Conservation (phyloP, 2,329 filamentous ascomycete species). For the Diaporthe amygdali region DNA sequence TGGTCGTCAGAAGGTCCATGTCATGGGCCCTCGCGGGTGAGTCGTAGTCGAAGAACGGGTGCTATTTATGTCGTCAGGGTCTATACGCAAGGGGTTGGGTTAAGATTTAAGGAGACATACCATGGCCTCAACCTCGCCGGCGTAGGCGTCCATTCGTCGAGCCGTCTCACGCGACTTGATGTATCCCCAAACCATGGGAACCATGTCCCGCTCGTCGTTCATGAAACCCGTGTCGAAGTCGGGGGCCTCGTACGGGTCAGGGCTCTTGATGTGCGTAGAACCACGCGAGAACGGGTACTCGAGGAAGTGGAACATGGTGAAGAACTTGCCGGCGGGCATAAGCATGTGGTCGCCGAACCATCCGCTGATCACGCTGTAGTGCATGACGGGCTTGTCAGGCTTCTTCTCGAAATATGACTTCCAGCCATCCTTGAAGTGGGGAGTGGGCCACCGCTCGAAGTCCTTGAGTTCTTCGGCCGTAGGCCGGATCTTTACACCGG, state of each 20-base stretch:
- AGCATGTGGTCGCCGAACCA: slow-evolving; percentile 67
- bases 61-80: slow-evolving; percentile 45
- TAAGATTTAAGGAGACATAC: slow-evolving; percentile 19
- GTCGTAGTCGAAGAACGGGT: slow-evolving; percentile 76
- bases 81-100: background rate
- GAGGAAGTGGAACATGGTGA: slow-evolving; percentile 84
- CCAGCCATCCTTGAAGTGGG: slow-evolving; percentile 77
- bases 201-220: slow-evolving; percentile 86
- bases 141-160: slow-evolving; percentile 77
- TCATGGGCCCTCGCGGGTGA: slow-evolving; percentile 73
- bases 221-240: slow-evolving; percentile 86
- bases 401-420: slow-evolving; percentile 85
- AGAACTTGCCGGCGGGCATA: slow-evolving; percentile 77
- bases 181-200: slow-evolving; percentile 83
- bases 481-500: slow-evolving; percentile 79
- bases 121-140: slow-evolving; percentile 71
- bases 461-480: slow-evolving; percentile 69
- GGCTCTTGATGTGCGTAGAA: slow-evolving; percentile 71
- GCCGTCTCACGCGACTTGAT: slow-evolving; percentile 84
- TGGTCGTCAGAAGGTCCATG: slow-evolving; percentile 77
- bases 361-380: slow-evolving; percentile 78
- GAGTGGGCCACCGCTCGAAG: slow-evolving; percentile 76
- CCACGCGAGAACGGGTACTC: slow-evolving; percentile 80
- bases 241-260: slow-evolving; percentile 74
- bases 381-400: slow-evolving; percentile 87